Evolutionary conservation across 176 grass and related monocot genomes (phyloP).

Genomic region (Oryza longistaminata): DNA sequence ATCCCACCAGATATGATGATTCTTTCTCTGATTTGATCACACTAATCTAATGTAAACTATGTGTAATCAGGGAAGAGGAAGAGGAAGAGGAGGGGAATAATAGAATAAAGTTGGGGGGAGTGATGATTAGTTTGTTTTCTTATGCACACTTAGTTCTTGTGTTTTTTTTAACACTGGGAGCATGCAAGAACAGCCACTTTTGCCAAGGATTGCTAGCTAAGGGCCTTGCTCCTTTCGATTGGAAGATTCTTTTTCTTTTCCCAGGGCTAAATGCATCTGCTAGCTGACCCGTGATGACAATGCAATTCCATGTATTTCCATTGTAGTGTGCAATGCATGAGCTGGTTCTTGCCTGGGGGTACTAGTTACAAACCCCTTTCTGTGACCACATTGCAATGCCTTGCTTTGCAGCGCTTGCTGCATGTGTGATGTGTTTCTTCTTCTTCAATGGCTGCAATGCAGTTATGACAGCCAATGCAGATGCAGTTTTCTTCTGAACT

Average conservation of each 20-base stretch:
- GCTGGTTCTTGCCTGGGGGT: not conserved
- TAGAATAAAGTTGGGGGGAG: slow-evolving; percentile 34
- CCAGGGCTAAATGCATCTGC: not conserved
- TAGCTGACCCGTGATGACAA: slow-evolving; percentile 18
- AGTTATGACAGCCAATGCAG: not conserved
- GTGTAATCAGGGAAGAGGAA: slow-evolving; percentile 1
- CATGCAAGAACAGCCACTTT: not conserved
- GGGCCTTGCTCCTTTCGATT: not conserved
- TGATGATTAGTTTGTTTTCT: slow-evolving; percentile 49
- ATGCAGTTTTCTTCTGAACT: not conserved
- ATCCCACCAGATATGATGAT: not conserved
- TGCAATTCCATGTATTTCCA: not conserved
- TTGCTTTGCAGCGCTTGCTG: not conserved
- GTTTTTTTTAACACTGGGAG: not conserved
- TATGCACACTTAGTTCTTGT: not conserved
- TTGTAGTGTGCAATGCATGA: slow-evolving; percentile 12
- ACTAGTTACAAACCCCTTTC: slow-evolving; percentile 15
- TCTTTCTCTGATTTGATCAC: not conserved
- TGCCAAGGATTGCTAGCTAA: not conserved
- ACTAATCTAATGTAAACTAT: not conserved
- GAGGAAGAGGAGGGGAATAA: slow-evolving; percentile 5
- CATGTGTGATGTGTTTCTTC: not conserved
- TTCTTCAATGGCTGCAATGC: not conserved
- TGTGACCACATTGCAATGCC: not conserved
- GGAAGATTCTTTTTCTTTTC: slow-evolving; percentile 49